A percentile compares a stretch with the other conserved stretches of the same genome.
phyloP scores from a whole-genome alignment of 306 rosid genomes.

The Mimosa bimucronata region DNA sequence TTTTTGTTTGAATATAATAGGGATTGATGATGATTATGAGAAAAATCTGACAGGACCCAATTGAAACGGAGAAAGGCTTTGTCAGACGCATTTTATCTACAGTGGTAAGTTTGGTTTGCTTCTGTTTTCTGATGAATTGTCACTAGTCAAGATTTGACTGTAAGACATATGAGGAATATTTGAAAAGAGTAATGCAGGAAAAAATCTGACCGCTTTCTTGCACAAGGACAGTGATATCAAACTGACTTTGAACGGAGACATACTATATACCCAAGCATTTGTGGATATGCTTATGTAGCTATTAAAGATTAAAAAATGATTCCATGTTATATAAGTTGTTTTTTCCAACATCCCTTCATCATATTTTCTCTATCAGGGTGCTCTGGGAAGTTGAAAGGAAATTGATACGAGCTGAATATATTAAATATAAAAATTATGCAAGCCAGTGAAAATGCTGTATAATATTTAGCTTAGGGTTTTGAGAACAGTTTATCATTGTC shows the following conservation, averaged over 20 bases:
- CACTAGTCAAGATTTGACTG: slow-evolving; percentile 29
- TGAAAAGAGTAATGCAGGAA: background rate
- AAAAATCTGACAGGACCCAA: slow-evolving; percentile 74
- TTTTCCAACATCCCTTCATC: background rate
- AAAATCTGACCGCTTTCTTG: slow-evolving; percentile 21
- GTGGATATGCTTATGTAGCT: slow-evolving; percentile 32
- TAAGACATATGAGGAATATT: slow-evolving; percentile 7
- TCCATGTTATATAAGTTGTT: background rate
- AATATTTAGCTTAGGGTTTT: slow-evolving; percentile 8
- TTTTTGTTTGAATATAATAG: slow-evolving; percentile 28
- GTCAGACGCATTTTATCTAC: slow-evolving; percentile 89
- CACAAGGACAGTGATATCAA: slow-evolving; percentile 14
- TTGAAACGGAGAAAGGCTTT: slow-evolving; percentile 84
- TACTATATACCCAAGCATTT: slow-evolving; percentile 6
- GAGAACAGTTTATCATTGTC: background rate
- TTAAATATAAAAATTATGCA: slow-evolving; percentile 21
- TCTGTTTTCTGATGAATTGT: slow-evolving; percentile 33
- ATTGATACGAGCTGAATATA: slow-evolving; percentile 18
- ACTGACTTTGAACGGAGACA: slow-evolving; percentile 6
- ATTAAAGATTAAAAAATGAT: slow-evolving; percentile 14
- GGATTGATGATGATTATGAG: slow-evolving; percentile 36
- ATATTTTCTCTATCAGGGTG: slow-evolving; percentile 20
- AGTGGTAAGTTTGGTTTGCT: slow-evolving; percentile 69
- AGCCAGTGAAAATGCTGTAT: slow-evolving; percentile 9
- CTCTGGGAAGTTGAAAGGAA: slow-evolving; percentile 20